Conservation (phyloP, 148 eudicot genomes). For the Chenopodium album region DNA sequence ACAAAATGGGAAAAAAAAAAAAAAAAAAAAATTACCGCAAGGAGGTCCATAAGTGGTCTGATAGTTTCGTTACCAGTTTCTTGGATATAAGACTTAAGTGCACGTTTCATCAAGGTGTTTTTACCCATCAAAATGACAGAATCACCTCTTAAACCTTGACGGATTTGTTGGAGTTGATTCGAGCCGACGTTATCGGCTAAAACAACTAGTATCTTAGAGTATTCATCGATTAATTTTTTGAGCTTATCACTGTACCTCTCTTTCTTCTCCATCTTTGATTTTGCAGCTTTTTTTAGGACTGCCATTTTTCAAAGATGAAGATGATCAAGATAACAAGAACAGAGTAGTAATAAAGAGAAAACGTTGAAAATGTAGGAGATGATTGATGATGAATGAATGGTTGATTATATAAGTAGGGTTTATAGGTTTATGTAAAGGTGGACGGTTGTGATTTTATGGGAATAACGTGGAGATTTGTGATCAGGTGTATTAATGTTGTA, state of each 20-base stretch:
- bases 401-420: conserved; percentile 2
- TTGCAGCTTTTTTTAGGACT: not conserved
- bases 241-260: conserved; percentile 35
- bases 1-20: not conserved
- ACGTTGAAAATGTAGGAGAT: not conserved
- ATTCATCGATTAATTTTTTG: conserved; percentile 35
- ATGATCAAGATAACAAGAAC: not conserved
- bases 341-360: too few relatives aligned
- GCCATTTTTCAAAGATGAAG: conserved; percentile 33
- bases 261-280: conserved; percentile 44
- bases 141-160: conserved; percentile 50
- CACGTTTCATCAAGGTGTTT: conserved; percentile 60
- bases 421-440: not conserved
- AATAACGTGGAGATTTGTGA: not conserved
- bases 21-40: conserved; percentile 17
- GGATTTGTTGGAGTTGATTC: conserved; percentile 50
- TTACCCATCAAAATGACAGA: conserved; percentile 61
- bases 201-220: conserved; percentile 41
- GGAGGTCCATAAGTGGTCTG: conserved; percentile 33
- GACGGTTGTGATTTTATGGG: conserved; percentile 28
- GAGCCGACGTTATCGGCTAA: conserved; percentile 60
- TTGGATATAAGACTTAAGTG: conserved; percentile 38
- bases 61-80: conserved; percentile 35
- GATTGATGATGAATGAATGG: not conserved
- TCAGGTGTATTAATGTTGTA: too few relatives aligned